These are phyloP conservation scores for Metschnikowia picachoensis DNA, from an alignment of 805 yeast genomes.

Conservation along the genomic window DNA sequence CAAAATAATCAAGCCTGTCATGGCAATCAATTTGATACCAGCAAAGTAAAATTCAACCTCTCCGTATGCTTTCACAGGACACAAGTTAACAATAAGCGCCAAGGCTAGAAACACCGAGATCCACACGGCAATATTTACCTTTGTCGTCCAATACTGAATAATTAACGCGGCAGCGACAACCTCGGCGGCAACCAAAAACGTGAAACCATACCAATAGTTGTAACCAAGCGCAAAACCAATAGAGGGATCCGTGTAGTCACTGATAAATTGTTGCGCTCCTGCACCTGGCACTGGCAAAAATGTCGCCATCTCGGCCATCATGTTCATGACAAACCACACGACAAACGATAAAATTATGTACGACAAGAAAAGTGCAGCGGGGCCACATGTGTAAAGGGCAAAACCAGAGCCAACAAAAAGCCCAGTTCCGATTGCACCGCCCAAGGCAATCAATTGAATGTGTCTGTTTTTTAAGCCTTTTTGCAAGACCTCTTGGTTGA, in stretches of 20 bases:
- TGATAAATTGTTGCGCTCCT: conserved; percentile 19
- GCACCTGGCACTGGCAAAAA: conserved; percentile 22
- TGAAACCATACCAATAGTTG: conserved; percentile 20
- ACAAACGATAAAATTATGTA: conserved; percentile 17
- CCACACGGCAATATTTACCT: conserved; percentile 37
- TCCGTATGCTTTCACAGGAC: conserved; percentile 17
- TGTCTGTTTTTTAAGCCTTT: conserved; percentile 22
- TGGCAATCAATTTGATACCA: conserved; percentile 18
- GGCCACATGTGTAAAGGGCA: conserved; percentile 15
- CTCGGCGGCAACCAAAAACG: conserved; percentile 20
- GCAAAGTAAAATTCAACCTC: conserved; percentile 20
- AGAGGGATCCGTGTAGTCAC: conserved; percentile 17
- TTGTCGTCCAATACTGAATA: conserved; percentile 19
- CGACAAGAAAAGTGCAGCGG: conserved; percentile 19
- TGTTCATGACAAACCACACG: conserved; percentile 22
- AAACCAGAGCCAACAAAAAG: conserved; percentile 20
- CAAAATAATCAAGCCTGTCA: conserved; percentile 19
- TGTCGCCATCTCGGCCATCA: conserved; percentile 21
- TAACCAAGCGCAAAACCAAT: conserved; percentile 20
- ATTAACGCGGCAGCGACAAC: conserved; percentile 18
- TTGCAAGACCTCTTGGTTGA: conserved; percentile 13
- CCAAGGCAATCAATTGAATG: conserved; percentile 21
- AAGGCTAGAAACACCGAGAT: conserved; percentile 27
- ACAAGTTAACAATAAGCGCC: conserved; percentile 13
- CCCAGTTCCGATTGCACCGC: conserved; percentile 23